A percentile compares a stretch with the other conserved stretches of the same genome.
phyloP scores from a whole-genome alignment of 345 rosid species.

The Camelina neglecta region DNA sequence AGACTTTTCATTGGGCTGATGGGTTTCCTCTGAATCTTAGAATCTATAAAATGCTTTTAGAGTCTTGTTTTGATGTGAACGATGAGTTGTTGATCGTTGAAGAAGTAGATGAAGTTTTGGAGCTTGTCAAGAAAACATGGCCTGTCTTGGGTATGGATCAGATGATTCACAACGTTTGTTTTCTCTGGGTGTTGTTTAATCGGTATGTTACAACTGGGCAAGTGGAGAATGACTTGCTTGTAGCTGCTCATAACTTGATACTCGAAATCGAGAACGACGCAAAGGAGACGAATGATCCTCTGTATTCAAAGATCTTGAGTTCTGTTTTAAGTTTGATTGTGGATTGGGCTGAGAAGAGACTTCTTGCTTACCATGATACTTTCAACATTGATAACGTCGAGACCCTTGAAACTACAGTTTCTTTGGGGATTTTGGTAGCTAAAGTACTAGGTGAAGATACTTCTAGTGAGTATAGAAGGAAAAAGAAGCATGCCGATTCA shows the following conservation, averaged over 20 bases:
- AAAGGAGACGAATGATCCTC: constrained; percentile 60
- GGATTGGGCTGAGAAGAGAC: constrained; percentile 88
- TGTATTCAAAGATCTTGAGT: constrained; percentile 57
- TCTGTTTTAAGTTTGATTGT: constrained; percentile 64
- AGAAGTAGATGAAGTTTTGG: constrained; percentile 89
- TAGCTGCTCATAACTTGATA: constrained; percentile 75
- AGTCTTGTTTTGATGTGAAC: constrained; percentile 82
- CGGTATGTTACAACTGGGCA: constrained; percentile 78
- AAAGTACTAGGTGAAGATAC: constrained; percentile 68
- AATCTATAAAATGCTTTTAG: constrained; percentile 72
- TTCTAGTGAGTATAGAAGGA: constrained; percentile 67
- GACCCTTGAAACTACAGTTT: constrained; percentile 71
- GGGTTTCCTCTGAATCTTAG: constrained; percentile 83
- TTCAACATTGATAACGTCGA: constrained; percentile 72
- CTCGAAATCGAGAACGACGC: constrained; percentile 75
- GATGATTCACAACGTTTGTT: constrained; percentile 79
- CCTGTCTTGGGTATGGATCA: constrained; percentile 76
- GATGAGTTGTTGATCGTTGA: constrained; percentile 75
- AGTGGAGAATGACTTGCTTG: constrained; percentile 75
- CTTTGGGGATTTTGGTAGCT: constrained; percentile 68
- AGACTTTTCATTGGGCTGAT: constrained; percentile 92
- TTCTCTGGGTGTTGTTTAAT: constrained; percentile 84
- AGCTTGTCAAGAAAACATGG: constrained; percentile 94
- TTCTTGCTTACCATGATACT: constrained; percentile 79
- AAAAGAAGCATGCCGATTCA: constrained; percentile 59